A percentile compares a stretch with the other conserved stretches of the same genome.
phyloP scores from a whole-genome alignment of 2,329 filamentous ascomycete species.

The Curvularia eragrostidis region DNA sequence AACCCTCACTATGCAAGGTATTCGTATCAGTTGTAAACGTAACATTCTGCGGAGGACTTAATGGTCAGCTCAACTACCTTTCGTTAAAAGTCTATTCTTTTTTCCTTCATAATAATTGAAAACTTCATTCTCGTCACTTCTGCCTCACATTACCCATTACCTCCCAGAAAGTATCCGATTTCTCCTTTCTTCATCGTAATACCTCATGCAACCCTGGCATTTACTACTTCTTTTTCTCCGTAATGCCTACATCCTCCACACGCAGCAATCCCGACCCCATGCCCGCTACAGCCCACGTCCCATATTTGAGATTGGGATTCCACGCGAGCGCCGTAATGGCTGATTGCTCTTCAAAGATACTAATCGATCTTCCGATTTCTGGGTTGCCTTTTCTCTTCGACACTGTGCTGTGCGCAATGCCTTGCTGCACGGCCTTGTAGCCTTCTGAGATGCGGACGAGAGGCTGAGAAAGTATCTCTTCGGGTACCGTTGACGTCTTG shows the following conservation, averaged over 20 bases:
- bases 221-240: neutral
- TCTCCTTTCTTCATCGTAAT: neutral
- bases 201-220: neutral
- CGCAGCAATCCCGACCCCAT: conserved; percentile 57
- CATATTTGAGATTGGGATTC: conserved; percentile 59
- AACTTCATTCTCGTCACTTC: no score
- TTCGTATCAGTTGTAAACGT: no score
- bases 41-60: no score
- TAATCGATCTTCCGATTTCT: conserved; percentile 45
- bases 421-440: conserved; percentile 45
- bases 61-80: no score
- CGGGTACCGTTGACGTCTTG: conserved; percentile 9
- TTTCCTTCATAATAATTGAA: no score
- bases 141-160: neutral
- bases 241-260: conserved; percentile 56
- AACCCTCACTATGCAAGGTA: no score
- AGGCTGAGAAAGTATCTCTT: conserved; percentile 28
- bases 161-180: no score
- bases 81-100: no score
- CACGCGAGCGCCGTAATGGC: conserved; percentile 56
- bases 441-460: conserved; percentile 52
- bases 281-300: conserved; percentile 60
- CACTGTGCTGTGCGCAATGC: conserved; percentile 30
- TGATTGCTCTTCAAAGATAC: conserved; percentile 55
- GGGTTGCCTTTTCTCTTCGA: conserved; percentile 25